Base-by-base conservation (phyloP, 2,329 filamentous ascomycete species). In the Leptographium galeiforme region DNA sequence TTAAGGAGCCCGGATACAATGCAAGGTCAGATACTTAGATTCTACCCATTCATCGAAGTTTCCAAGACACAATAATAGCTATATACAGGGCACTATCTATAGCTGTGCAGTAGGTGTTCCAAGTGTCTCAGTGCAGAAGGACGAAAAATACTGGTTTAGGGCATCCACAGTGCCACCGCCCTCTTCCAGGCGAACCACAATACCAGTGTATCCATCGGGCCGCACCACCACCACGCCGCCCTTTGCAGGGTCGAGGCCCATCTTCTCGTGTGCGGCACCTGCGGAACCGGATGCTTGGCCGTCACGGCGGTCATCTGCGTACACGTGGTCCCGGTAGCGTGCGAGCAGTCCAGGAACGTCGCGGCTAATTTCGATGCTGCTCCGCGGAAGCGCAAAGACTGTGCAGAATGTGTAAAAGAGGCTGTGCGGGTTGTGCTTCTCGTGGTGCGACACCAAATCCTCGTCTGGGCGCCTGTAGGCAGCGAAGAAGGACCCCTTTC, bases 141-240 rank as follows among this genome's bases (percentile, higher is more conserved):
- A 67, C 6, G 76, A 75, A 68, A 95, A 96, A 66, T 95, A 96
- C 58, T 78, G 75, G 63, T 96, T 87, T 60, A 96, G 70, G 16
- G 57, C 87, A 61, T 94, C 86, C 0, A 87, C 81, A 0, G 89
- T 95, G 16, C 81, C 87, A 54, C 70, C 79, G 0, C 89, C 90
- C 66, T 91, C 84, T 2, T 79, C 82, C 25, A 96, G 70, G 60
- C 75, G 75, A 12, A 86, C 78, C 5, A 89, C 85, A 57, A 87
- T 77, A 25, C 85, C 87, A 33, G 95, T 84, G 66, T 95, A 93
- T 8, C 89, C 89, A 66, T 95, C 89, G 0, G 90, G 89, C 46
- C 89, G 73, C 8, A 94, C 87, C 11, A 95, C 85, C 2, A 94
- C 83, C 2, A 95, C 78, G 54, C 85, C 89, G 12, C 89, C 89